Evolutionary conservation across 192 early-diverging fungal species (phyloP).

Genomic region (Coemansia asiatica): DNA sequence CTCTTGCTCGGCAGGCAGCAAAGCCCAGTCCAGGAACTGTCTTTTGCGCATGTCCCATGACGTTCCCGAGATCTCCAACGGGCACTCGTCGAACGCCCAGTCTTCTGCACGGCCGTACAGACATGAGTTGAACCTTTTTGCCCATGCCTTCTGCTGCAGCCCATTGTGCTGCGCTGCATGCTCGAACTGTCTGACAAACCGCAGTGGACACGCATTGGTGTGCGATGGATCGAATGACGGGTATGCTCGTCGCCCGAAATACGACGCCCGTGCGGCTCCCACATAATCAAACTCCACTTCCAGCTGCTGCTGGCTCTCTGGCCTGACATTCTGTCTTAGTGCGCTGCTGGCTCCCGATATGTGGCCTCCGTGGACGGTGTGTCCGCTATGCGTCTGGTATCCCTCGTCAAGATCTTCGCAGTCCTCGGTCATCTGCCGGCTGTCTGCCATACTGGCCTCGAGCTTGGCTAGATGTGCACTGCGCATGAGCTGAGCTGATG

Average conservation of each 20-base stretch:
- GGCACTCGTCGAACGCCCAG: constrained; percentile 54
- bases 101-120: constrained; percentile 45
- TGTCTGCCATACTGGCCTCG: constrained; percentile 13
- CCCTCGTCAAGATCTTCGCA: constrained; percentile 8
- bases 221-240: constrained; percentile 49
- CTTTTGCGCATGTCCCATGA: constrained; percentile 48
- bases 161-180: constrained; percentile 53
- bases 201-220: constrained; percentile 28
- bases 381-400: constrained; percentile 11
- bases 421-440: constrained; percentile 1
- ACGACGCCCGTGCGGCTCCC: constrained; percentile 29
- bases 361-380: background rate
- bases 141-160: constrained; percentile 42
- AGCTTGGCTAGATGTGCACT: constrained; percentile 20
- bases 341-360: constrained; percentile 9
- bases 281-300: constrained; percentile 36
- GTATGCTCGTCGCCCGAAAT: constrained; percentile 44
- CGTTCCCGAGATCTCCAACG: constrained; percentile 25
- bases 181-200: constrained; percentile 50
- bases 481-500: constrained; percentile 15
- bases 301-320: constrained; percentile 8
- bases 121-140: constrained; percentile 47
- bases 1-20: constrained; percentile 53
- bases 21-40: constrained; percentile 55
- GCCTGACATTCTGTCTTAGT: constrained; percentile 3